Evolutionary conservation across 2,329 filamentous ascomycete genomes (phyloP), one percentile per base, ranked within the genome.

Genomic region (Phaeosphaeriaceae sp.): DNA sequence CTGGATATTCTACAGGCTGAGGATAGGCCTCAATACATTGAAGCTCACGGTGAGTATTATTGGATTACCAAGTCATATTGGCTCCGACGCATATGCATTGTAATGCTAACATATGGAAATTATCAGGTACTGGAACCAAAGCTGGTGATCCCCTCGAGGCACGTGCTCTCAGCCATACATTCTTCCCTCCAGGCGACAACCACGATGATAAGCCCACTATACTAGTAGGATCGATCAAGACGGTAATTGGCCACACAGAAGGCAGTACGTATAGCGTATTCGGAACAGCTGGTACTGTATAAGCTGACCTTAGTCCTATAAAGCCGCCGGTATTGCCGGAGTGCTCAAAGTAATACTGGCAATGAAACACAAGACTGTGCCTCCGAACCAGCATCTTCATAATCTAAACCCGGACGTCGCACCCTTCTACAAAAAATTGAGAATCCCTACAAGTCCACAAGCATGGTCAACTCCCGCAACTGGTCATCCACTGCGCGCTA

Each of bases 41-140:
- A 46, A 16, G 32, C 15, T 7, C 42, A 45, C 16, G n/a, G n/a
- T n/a, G n/a, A n/a, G n/a, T n/a, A n/a, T n/a, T n/a, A n/a, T n/a
- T n/a, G n/a, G n/a, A n/a, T n/a, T n/a, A n/a, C n/a, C n/a, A n/a
- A n/a, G n/a, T n/a, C n/a, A n/a, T n/a, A n/a, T n/a, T n/a, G n/a
- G n/a, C n/a, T n/a, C n/a, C n/a, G n/a, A n/a, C n/a, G n/a, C n/a
- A n/a, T n/a, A n/a, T n/a, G n/a, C n/a, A n/a, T n/a, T n/a, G n/a
- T n/a, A n/a, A n/a, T n/a, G n/a, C n/a, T n/a, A n/a, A n/a, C n/a
- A n/a, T n/a, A n/a, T n/a, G n/a, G n/a, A n/a, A n/a, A n/a, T n/a
- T n/a, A n/a, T n/a, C n/a, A n/a, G 49, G 50, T 1, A 86, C 83
- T 0, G 83, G 83, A 3, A 86, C 83, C 1, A 74, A 77, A 37